These are phyloP conservation scores for Trametes sanguinea DNA, from an alignment of 768 basidiomycete species.

Conservation along the genomic window DNA sequence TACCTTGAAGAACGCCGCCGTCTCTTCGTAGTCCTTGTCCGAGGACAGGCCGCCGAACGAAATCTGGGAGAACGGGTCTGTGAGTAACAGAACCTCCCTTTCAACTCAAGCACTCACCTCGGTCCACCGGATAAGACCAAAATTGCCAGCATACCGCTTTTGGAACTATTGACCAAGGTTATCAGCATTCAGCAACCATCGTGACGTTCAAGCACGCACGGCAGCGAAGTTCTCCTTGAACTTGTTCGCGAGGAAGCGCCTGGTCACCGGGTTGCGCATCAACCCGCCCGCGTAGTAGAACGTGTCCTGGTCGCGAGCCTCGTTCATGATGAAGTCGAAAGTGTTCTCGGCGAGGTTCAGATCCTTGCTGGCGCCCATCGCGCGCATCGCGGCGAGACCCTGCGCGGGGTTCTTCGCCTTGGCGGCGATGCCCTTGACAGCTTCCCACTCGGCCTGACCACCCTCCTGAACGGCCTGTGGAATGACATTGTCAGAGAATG, in stretches of 20 bases:
- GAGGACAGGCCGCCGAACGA: slow-evolving; percentile 49
- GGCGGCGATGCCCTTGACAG: slow-evolving; percentile 65
- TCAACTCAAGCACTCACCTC: not conserved
- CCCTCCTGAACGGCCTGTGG: slow-evolving; percentile 71
- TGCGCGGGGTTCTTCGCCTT: slow-evolving; percentile 75
- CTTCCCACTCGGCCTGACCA: slow-evolving; percentile 74
- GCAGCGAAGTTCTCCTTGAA: slow-evolving; percentile 42
- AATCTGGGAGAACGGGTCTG: not conserved
- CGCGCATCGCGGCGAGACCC: slow-evolving; percentile 65
- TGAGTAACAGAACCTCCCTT: not conserved
- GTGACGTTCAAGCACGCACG: not conserved
- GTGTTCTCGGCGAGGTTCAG: slow-evolving; percentile 43
- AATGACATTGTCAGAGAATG: not conserved
- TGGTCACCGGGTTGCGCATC: slow-evolving; percentile 37
- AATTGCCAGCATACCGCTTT: slow-evolving; percentile 19
- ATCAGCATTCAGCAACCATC: not conserved
- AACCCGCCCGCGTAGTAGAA: slow-evolving; percentile 39
- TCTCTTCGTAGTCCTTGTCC: slow-evolving; percentile 61
- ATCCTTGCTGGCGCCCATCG: slow-evolving; percentile 43
- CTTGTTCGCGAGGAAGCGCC: slow-evolving; percentile 40
- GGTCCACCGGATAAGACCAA: slow-evolving; percentile 15
- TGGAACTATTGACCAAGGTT: not conserved
- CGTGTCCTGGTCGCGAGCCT: slow-evolving; percentile 35
- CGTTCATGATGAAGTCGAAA: slow-evolving; percentile 41
- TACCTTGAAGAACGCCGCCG: slow-evolving; percentile 78